Base-by-base conservation (phyloP, 768 basidiomycete genomes). In the Macrolepiota albuminosa region DNA sequence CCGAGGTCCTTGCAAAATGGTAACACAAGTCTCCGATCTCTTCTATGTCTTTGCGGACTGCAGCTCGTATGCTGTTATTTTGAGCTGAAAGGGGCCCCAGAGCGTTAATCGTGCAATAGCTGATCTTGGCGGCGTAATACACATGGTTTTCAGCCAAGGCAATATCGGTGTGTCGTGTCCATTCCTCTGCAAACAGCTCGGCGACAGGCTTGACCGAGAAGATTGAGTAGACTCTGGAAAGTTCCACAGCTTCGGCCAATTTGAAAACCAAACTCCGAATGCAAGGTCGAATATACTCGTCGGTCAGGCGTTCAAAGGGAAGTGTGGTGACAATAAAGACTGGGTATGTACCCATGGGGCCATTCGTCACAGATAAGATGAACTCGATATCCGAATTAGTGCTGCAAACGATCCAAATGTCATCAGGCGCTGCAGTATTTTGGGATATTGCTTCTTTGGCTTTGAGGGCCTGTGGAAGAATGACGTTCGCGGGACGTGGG, bases 81-180 rank as follows among this genome's bases (percentile, higher is more conserved):
- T 65, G 60, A 34, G 66, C 70, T n/a, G 70, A 59, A 18, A 59
- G 40, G 6, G 66, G 60, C 7, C 64, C 63, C 56, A 85, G 65
- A 1, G 82, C 80, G 16, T 68, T 39, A 7, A 47, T 64, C 2
- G 85, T 87, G 70, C 86, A 85, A 63, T 77, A 81, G 24, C 81
- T 74, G 55, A 87, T 76, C 48, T 73, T 81, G 0, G 89, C 84
- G 29, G 79, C 78, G 61, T 91, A 91, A 66, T 89, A 91, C 11
- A n/a, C 11, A 0, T 82, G 81, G 0, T 76, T 67, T 2, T 58
- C 37, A 16, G 61, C 58, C 42, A 75, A 68, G 3, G 63, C 59
- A 29, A 84, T 73, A 3, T 77, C 75, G 1, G 86, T 84, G 29
- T 73, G 61, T 9, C 63, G 56, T 29, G 73, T 71, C 88, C 86